Percentiles rank a stretch among this genome's conserved stretches.
Conservation (phyloP, 306 rosid genomes). For the Prunus campanulata region DNA sequence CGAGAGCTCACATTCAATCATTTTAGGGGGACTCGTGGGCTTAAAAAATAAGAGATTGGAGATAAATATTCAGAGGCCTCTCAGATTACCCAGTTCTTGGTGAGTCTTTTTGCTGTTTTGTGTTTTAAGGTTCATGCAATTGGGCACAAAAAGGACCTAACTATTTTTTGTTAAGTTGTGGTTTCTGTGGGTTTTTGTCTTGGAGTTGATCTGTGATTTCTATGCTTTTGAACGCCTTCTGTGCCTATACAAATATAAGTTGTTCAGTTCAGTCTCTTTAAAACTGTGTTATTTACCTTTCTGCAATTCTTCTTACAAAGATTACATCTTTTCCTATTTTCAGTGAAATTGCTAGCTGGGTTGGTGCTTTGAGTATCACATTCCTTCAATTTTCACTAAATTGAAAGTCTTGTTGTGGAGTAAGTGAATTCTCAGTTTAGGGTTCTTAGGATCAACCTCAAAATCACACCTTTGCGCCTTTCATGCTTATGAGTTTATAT, state of each 20-base stretch:
- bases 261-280: neutral
- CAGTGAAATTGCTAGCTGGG: constrained; percentile 18
- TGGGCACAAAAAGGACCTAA: constrained; percentile 7
- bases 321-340: constrained; percentile 21
- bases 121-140: constrained; percentile 10
- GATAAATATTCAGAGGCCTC: constrained; percentile 35
- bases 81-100: constrained; percentile 28
- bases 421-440: constrained; percentile 21
- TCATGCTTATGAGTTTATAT: constrained; percentile 14
- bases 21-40: constrained; percentile 37
- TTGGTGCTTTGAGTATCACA: constrained; percentile 2
- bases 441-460: constrained; percentile 33
- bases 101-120: constrained; percentile 33
- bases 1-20: constrained; percentile 55
- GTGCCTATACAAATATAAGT: constrained; percentile 6
- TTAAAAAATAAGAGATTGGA: constrained; percentile 26
- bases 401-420: constrained; percentile 24
- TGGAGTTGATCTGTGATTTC: constrained; percentile 33
- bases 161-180: constrained; percentile 6
- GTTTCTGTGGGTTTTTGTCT: constrained; percentile 10
- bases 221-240: constrained; percentile 26
- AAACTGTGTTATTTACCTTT: constrained; percentile 16
- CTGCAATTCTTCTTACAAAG: constrained; percentile 19
- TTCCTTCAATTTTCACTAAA: neutral
- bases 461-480: constrained; percentile 24